Conservation (phyloP, 495 filamentous ascomycete species). For the Penicillium goetzii region DNA sequence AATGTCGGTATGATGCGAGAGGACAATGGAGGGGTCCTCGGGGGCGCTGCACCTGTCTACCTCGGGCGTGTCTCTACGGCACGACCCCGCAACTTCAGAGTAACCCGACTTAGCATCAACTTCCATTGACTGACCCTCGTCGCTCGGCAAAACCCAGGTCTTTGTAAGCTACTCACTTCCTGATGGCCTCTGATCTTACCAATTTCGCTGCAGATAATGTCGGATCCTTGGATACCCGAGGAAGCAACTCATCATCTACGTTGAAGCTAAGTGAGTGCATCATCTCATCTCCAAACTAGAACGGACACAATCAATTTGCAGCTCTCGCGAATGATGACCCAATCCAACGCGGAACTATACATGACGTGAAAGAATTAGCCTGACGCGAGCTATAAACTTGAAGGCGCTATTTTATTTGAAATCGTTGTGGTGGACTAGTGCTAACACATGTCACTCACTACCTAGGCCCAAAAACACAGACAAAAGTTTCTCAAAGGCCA, state of each 20-base stretch:
- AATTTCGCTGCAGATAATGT: not conserved
- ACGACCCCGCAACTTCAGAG: not conserved
- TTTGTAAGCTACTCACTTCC: not conserved
- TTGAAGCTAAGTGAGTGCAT: not conserved
- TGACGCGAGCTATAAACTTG: not conserved
- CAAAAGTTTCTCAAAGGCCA: not conserved
- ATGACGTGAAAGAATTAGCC: not conserved
- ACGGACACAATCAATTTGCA: not conserved
- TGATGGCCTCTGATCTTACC: not conserved
- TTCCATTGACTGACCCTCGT: not conserved
- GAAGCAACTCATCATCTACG: not conserved
- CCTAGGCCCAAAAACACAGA: not conserved
- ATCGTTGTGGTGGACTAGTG: not conserved
- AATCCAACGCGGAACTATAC: conserved; percentile 1
- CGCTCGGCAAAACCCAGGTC: not conserved
- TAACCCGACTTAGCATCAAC: not conserved
- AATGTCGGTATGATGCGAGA: not conserved
- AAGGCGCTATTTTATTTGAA: not conserved
- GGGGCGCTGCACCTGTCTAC: not conserved
- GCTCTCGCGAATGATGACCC: not conserved
- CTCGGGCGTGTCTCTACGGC: too few relatives aligned
- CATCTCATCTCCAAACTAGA: not conserved
- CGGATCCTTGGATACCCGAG: not conserved
- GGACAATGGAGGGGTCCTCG: not conserved
- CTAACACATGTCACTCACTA: not conserved